These are phyloP conservation scores for Protomyces gravidus DNA, from an alignment of 1,139 yeast species.

Conservation along the genomic window DNA sequence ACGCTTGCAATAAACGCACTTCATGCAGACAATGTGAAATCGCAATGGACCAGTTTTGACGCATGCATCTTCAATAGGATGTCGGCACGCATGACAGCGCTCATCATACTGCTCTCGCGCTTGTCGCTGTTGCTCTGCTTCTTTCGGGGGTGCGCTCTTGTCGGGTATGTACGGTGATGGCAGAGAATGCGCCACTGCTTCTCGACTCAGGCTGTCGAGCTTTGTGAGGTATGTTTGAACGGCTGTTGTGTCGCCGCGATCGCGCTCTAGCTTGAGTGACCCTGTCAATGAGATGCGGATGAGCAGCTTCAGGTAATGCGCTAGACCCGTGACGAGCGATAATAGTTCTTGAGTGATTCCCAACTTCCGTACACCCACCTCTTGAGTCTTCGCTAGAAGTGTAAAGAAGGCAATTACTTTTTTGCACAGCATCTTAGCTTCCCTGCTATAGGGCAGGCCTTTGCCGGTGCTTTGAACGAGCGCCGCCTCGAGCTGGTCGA, in stretches of 20 bases:
- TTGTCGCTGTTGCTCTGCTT: background rate
- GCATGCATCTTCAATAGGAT: conserved; percentile 64
- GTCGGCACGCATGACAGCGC: conserved; percentile 63
- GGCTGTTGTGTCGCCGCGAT: conserved; percentile 41
- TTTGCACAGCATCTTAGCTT: conserved; percentile 75
- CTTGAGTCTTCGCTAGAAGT: conserved; percentile 39
- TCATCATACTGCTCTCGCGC: conserved; percentile 48
- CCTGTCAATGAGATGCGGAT: conserved; percentile 47
- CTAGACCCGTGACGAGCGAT: conserved; percentile 83
- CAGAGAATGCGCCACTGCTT: conserved; percentile 10
- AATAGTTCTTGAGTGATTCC: conserved; percentile 57
- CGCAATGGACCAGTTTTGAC: conserved; percentile 19
- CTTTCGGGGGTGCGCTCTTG: background rate
- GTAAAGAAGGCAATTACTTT: conserved; percentile 47
- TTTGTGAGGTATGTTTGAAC: conserved; percentile 51
- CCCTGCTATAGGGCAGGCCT: conserved; percentile 50
- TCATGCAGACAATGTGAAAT: conserved; percentile 28
- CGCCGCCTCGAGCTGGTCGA: conserved; percentile 48
- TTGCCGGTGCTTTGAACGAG: conserved; percentile 13
- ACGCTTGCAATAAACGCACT: conserved; percentile 45
- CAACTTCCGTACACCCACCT: conserved; percentile 34
- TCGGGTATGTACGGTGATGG: conserved; percentile 2
- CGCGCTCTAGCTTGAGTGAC: conserved; percentile 31
- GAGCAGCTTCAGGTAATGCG: conserved; percentile 82
- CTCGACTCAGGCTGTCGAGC: conserved; percentile 18